Evolutionary conservation across 345 rosid species (phyloP).

Genomic region (Ailanthus altissimus): DNA sequence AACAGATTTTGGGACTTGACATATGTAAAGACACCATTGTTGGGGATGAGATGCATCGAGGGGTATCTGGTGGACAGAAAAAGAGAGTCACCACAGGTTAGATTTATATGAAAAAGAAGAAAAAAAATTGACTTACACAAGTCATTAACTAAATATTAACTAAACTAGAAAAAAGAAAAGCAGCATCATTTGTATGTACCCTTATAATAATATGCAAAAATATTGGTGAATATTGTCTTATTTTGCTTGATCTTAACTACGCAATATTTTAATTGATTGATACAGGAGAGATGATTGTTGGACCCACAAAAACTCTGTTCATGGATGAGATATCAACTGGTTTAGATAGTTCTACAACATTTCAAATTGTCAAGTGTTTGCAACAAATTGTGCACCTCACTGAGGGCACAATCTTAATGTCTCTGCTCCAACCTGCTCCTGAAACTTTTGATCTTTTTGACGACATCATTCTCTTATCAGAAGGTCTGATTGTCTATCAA

Average conservation of each 20-base stretch:
- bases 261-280: neutral
- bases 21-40: constrained; percentile 80
- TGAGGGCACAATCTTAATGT: constrained; percentile 74
- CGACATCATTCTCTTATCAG: constrained; percentile 72
- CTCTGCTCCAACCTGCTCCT: constrained; percentile 89
- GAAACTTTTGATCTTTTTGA: constrained; percentile 91
- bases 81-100: constrained; percentile 89
- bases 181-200: too few species aligned
- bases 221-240: neutral
- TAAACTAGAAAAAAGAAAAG: too few species aligned
- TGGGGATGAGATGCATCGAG: constrained; percentile 80
- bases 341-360: constrained; percentile 89
- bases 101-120: too few species aligned
- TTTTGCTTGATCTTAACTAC: neutral
- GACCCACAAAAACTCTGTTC: constrained; percentile 82
- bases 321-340: constrained; percentile 99
- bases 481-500: constrained; percentile 82
- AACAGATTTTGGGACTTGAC: constrained; percentile 83
- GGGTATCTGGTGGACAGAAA: constrained; percentile 91
- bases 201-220: too few species aligned
- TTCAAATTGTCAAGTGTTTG: constrained; percentile 82
- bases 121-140: too few species aligned
- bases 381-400: constrained; percentile 77
- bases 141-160: too few species aligned
- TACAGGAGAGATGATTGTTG: constrained; percentile 94